These are phyloP conservation scores for Oleoguttula mirabilis DNA, from an alignment of 495 filamentous ascomycete species.

Conservation along the genomic window DNA sequence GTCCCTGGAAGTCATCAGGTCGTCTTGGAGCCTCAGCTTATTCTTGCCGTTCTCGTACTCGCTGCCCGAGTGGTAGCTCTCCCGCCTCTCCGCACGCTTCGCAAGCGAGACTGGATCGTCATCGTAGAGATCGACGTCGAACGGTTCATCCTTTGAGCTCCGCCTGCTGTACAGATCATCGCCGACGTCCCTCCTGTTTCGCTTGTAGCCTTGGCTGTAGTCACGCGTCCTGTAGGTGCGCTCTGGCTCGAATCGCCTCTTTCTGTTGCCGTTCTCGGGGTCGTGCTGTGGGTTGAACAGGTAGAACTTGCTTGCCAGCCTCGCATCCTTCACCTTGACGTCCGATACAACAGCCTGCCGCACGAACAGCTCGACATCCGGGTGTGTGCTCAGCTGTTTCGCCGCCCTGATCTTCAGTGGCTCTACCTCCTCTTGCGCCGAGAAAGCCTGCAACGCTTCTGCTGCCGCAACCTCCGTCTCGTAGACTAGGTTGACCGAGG, in stretches of 20 bases:
- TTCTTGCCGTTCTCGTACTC: slow-evolving; percentile 27
- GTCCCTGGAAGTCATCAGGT: slow-evolving; percentile 24
- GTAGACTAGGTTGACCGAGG: slow-evolving; percentile 77
- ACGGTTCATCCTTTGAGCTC: slow-evolving; percentile 36
- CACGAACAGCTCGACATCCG: slow-evolving; percentile 57
- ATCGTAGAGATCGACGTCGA: slow-evolving; percentile 69
- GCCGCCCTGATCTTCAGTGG: slow-evolving; percentile 46
- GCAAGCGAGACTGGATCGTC: slow-evolving; percentile 37
- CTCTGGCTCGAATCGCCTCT: slow-evolving; percentile 27
- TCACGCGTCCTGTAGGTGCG: slow-evolving; percentile 43
- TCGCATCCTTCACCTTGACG: slow-evolving; percentile 62
- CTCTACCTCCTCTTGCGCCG: slow-evolving; percentile 30
- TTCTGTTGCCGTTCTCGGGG: slow-evolving; percentile 49
- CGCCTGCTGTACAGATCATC: slow-evolving; percentile 41
- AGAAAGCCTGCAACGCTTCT: slow-evolving; percentile 57
- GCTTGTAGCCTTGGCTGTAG: slow-evolving; percentile 46
- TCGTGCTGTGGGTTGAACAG: slow-evolving; percentile 81
- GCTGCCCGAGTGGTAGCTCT: slow-evolving; percentile 14
- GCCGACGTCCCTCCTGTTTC: slow-evolving; percentile 42
- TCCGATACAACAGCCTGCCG: slow-evolving; percentile 64
- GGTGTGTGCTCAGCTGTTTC: slow-evolving; percentile 51
- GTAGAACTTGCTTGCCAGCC: slow-evolving; percentile 78
- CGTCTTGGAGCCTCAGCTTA: slow-evolving; percentile 18
- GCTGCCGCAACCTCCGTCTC: slow-evolving; percentile 53
- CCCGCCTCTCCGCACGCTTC: slow-evolving; percentile 10